A percentile compares a stretch with the other conserved stretches of the same genome.
These are phyloP conservation scores for Hericium coralloides DNA, from an alignment of 768 basidiomycete genomes.

Conservation along the genomic window DNA sequence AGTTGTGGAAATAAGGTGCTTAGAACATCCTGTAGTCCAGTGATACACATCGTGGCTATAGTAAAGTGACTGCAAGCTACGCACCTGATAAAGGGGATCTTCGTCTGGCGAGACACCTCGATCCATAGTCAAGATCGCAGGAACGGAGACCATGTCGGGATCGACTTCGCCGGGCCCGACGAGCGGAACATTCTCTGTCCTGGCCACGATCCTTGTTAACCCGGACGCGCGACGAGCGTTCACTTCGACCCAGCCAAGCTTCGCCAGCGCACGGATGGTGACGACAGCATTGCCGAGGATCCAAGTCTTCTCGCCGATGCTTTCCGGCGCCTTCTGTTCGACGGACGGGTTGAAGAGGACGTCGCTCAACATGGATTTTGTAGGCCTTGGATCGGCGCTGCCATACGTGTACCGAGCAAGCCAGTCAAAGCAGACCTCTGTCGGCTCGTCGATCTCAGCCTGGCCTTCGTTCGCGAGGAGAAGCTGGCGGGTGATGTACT, in stretches of 20 bases:
- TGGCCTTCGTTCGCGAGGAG: conserved; percentile 77
- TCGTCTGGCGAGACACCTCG: conserved; percentile 27
- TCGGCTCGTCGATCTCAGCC: conserved; percentile 71
- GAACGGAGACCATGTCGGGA: conserved; percentile 64
- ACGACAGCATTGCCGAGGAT: conserved; percentile 76
- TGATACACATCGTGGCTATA: background rate
- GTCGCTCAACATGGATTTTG: conserved; percentile 68
- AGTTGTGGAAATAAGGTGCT: conserved; percentile 4
- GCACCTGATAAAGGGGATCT: conserved; percentile 14
- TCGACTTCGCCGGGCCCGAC: conserved; percentile 78
- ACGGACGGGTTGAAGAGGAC: conserved; percentile 57
- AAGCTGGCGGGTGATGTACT: conserved; percentile 81
- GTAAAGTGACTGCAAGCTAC: background rate
- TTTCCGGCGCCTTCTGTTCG: conserved; percentile 25
- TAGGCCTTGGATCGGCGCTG: conserved; percentile 86
- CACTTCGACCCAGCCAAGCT: conserved; percentile 85
- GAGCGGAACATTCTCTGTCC: conserved; percentile 83
- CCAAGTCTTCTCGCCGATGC: conserved; percentile 68
- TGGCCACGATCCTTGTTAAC: conserved; percentile 73
- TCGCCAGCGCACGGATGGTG: conserved; percentile 65
- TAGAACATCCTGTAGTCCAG: conserved; percentile 6
- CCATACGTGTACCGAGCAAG: conserved; percentile 90
- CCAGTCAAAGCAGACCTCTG: conserved; percentile 98
- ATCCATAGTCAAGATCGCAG: conserved; percentile 68
- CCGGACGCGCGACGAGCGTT: conserved; percentile 83